Conservation (phyloP, 202 grass and related monocot genomes). For the Zoysia matrella region DNA sequence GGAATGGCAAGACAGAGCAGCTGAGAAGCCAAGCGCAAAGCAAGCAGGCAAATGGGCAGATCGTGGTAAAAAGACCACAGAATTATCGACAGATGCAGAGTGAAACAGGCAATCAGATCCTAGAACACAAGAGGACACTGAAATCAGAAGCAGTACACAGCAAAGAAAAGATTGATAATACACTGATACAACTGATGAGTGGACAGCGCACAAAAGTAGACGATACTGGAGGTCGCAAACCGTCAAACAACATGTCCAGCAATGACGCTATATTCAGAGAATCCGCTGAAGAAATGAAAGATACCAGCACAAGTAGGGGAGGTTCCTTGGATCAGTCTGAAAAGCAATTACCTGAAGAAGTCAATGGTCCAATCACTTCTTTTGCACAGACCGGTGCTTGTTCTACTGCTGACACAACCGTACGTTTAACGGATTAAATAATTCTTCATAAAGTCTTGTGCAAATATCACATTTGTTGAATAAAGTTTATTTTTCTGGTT, state of each 20-base stretch:
- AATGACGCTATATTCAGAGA: constrained; percentile 7
- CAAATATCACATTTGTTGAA: background rate
- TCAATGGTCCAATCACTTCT: constrained; percentile 14
- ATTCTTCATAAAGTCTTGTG: background rate
- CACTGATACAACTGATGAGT: constrained; percentile 13
- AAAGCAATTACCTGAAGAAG: constrained; percentile 33
- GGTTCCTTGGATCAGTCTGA: constrained; percentile 34
- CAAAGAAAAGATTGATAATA: constrained; percentile 32
- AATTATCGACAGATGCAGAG: constrained; percentile 22
- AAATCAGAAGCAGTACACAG: constrained; percentile 26
- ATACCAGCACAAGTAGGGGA: background rate
- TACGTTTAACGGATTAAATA: constrained; percentile 47
- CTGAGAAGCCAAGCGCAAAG: constrained; percentile 32
- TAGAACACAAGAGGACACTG: constrained; percentile 28
- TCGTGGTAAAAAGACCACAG: constrained; percentile 15
- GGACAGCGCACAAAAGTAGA: background rate
- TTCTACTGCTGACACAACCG: constrained; percentile 39
- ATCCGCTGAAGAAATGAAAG: background rate
- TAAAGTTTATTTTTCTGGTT: background rate
- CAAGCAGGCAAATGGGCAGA: constrained; percentile 42
- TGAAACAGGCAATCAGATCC: constrained; percentile 22
- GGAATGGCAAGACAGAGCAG: constrained; percentile 37
- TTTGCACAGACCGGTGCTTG: constrained; percentile 18
- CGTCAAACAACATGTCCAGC: background rate
- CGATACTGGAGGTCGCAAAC: background rate